Evolutionary conservation across 1,139 yeast species (phyloP).

Genomic region (Yamadazyma atmosphaerica): DNA sequence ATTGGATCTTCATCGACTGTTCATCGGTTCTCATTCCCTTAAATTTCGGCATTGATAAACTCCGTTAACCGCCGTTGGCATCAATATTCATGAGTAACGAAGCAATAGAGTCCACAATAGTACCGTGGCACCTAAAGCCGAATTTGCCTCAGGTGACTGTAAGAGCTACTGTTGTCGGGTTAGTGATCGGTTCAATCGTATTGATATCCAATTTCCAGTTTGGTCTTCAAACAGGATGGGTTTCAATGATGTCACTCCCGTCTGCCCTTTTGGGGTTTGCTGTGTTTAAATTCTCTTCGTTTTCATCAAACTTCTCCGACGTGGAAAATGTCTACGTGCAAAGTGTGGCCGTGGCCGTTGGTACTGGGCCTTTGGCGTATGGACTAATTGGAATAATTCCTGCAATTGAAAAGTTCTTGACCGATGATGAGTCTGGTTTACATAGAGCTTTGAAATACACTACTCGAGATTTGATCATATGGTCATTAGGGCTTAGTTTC

Average conservation of each 20-base stretch:
- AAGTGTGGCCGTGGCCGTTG: slow-evolving; percentile 93
- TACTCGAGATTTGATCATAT: slow-evolving; percentile 57
- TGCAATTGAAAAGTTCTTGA: slow-evolving; percentile 86
- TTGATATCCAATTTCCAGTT: slow-evolving; percentile 90
- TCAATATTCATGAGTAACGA: no score
- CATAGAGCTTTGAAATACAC: slow-evolving; percentile 40
- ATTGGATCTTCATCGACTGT: no score
- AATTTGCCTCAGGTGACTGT: slow-evolving; percentile 63
- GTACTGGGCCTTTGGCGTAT: slow-evolving; percentile 94
- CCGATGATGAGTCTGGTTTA: slow-evolving; percentile 74
- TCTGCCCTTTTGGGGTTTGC: slow-evolving; percentile 89
- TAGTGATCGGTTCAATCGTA: slow-evolving; percentile 77
- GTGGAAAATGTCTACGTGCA: slow-evolving; percentile 93
- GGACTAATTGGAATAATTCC: slow-evolving; percentile 97
- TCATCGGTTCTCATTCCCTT: no score
- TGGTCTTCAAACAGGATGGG: slow-evolving; percentile 98
- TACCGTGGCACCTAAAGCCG: slow-evolving; percentile 35
- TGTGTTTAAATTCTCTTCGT: slow-evolving; percentile 60
- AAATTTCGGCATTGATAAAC: no score
- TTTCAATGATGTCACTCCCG: slow-evolving; percentile 98
- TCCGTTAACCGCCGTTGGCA: no score
- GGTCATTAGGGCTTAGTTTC: slow-evolving; percentile 87
- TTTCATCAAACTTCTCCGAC: slow-evolving; percentile 61
- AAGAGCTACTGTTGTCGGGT: slow-evolving; percentile 71
- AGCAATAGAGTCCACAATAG: no score